phyloP scores from a whole-genome alignment of 805 yeast species.

The Barnettozyma pratensis region DNA sequence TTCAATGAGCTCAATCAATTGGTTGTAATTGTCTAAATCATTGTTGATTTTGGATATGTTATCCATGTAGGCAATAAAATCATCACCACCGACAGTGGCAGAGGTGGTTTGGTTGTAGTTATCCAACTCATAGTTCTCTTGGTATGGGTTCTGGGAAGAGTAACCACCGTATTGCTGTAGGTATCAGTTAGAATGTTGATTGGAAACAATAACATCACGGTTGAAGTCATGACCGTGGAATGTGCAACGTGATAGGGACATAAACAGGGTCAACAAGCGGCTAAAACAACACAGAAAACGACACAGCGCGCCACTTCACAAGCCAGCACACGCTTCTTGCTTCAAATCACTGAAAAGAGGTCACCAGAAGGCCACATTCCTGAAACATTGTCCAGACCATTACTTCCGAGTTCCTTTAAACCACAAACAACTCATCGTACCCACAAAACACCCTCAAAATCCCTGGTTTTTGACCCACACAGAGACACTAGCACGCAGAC shows the following conservation, averaged over 20 bases:
- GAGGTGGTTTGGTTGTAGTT: constrained; percentile 10
- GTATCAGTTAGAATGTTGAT: neutral
- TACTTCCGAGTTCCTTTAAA: neutral
- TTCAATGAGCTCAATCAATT: constrained; percentile 63
- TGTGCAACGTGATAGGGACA: too few species aligned
- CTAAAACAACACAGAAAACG: too few species aligned
- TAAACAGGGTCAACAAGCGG: too few species aligned
- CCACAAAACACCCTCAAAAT: neutral
- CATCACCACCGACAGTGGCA: constrained; percentile 31
- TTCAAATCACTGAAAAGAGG: too few species aligned
- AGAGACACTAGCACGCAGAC: neutral
- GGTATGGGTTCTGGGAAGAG: constrained; percentile 24
- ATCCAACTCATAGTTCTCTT: constrained; percentile 21
- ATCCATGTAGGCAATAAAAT: constrained; percentile 62
- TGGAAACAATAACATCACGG: too few species aligned
- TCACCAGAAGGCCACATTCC: too few species aligned
- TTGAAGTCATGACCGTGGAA: too few species aligned
- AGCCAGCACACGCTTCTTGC: too few species aligned
- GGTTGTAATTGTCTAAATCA: constrained; percentile 65
- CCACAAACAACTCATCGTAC: neutral
- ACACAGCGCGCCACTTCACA: too few species aligned
- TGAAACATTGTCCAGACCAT: neutral
- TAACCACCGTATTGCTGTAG: constrained; percentile 15
- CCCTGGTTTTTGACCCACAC: neutral
- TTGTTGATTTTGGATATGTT: constrained; percentile 64